These are phyloP conservation scores for Psilocybe mexicana DNA, from an alignment of 1,284 basidiomycete genomes.

Conservation along the genomic window DNA sequence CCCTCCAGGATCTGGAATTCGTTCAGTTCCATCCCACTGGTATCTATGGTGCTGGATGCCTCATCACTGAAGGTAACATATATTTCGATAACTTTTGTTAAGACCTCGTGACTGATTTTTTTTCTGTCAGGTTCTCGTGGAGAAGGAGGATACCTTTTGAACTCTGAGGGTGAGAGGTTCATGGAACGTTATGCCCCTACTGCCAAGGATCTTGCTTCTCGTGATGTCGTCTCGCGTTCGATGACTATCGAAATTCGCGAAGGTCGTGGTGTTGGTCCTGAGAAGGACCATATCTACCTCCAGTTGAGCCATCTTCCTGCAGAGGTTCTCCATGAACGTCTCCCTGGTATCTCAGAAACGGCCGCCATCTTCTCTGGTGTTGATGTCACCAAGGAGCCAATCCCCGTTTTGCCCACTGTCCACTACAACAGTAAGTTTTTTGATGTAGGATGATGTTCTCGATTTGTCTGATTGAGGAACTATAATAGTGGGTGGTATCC, in stretches of 20 bases:
- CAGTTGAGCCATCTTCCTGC: conserved; percentile 98
- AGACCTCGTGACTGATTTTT: not conserved
- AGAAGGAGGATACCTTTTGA: conserved; percentile 98
- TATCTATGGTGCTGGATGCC: conserved; percentile 98
- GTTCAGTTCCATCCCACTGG: conserved; percentile 99
- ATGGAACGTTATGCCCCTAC: conserved; percentile 99
- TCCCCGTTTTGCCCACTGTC: conserved; percentile 94
- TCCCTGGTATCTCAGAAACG: conserved; percentile 99
- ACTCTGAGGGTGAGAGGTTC: conserved; percentile 99
- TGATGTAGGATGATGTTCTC: not conserved
- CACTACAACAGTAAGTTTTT: conserved; percentile 86
- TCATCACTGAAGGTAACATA: conserved; percentile 89
- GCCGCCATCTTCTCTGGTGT: conserved; percentile 99
- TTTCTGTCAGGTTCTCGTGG: conserved; percentile 85
- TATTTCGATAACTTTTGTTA: not conserved
- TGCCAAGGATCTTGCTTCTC: conserved; percentile 98
- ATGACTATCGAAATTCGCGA: conserved; percentile 99
- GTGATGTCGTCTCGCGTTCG: conserved; percentile 98
- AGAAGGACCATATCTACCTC: conserved; percentile 97
- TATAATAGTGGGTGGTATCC: conserved; percentile 94
- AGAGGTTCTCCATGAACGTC: conserved; percentile 94
- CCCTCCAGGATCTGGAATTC: conserved; percentile 97
- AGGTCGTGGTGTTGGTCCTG: conserved; percentile 97
- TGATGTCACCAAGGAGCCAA: conserved; percentile 99
- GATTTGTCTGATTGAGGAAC: conserved; percentile 19